Conservation (phyloP, 768 basidiomycete species). For the Pulveroboletus sp. region DNA sequence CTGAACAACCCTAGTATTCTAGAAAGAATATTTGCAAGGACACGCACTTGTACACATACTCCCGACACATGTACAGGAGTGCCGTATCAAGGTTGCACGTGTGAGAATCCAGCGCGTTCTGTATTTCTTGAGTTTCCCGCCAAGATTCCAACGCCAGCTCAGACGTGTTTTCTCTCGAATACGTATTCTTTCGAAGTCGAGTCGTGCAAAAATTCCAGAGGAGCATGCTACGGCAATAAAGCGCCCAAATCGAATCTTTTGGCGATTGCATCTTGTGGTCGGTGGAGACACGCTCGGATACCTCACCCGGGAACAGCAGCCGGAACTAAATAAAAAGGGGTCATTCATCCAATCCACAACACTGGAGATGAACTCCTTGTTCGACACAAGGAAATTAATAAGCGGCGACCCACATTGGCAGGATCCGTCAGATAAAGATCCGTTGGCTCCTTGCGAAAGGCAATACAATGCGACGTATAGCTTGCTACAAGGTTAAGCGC, state of each 20-base stretch:
- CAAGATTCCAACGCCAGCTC: constrained; percentile 58
- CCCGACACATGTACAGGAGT: constrained; percentile 61
- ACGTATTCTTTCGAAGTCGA: constrained; percentile 41
- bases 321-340: constrained; percentile 12
- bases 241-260: constrained; percentile 77
- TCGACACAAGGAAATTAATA: constrained; percentile 3
- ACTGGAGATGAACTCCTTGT: constrained; percentile 7
- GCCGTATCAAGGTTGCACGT: constrained; percentile 66
- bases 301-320: constrained; percentile 76
- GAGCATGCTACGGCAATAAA: constrained; percentile 79
- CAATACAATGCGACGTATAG: constrained; percentile 64
- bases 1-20: constrained; percentile 4
- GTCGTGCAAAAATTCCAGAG: constrained; percentile 67
- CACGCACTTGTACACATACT: constrained; percentile 72
- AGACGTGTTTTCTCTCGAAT: constrained; percentile 48
- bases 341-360: constrained; percentile 11
- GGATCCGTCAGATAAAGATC: constrained; percentile 60
- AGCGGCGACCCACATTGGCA: constrained; percentile 48
- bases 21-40: not conserved
- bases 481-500: constrained; percentile 64
- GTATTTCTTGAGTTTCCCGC: constrained; percentile 61
- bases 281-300: constrained; percentile 45
- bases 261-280: constrained; percentile 46
- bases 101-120: constrained; percentile 64
- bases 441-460: constrained; percentile 54